A percentile compares a stretch with the other conserved stretches of the same genome.
phyloP scores from a whole-genome alignment of 768 basidiomycete species.

The Mycena belliarum region DNA sequence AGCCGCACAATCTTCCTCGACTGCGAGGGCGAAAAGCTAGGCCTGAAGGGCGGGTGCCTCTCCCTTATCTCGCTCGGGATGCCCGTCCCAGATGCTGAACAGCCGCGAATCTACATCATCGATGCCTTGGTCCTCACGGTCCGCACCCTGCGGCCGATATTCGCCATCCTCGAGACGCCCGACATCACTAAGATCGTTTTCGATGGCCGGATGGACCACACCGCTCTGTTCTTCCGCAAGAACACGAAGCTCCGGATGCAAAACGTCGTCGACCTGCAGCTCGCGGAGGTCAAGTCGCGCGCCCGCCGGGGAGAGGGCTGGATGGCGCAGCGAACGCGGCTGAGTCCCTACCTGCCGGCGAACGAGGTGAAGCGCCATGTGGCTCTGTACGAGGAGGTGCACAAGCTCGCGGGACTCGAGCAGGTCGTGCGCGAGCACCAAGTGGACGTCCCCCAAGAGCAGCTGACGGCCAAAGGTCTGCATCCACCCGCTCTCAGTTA shows the following conservation, averaged over 20 bases:
- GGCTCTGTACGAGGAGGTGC: neutral
- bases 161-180: neutral
- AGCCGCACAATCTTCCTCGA: constrained; percentile 1
- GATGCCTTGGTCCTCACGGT: neutral
- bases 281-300: constrained; percentile 10
- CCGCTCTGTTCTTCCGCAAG: constrained; percentile 10
- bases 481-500: too few species aligned
- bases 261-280: constrained; percentile 13
- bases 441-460: neutral
- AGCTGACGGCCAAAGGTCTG: neutral
- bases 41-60: neutral
- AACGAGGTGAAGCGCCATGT: neutral
- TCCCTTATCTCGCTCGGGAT: constrained; percentile 3
- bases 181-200: constrained; percentile 7
- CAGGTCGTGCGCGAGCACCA: neutral
- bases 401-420: constrained; percentile 3
- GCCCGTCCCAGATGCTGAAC: neutral
- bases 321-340: neutral
- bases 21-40: constrained; percentile 6
- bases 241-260: neutral
- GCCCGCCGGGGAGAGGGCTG: neutral
- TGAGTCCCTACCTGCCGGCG: neutral
- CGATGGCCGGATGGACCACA: constrained; percentile 15
- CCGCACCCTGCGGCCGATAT: neutral
- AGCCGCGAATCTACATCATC: neutral